These are phyloP conservation scores for Scutellaria baicalensis DNA, from an alignment of 257 asterid species.

Conservation along the genomic window DNA sequence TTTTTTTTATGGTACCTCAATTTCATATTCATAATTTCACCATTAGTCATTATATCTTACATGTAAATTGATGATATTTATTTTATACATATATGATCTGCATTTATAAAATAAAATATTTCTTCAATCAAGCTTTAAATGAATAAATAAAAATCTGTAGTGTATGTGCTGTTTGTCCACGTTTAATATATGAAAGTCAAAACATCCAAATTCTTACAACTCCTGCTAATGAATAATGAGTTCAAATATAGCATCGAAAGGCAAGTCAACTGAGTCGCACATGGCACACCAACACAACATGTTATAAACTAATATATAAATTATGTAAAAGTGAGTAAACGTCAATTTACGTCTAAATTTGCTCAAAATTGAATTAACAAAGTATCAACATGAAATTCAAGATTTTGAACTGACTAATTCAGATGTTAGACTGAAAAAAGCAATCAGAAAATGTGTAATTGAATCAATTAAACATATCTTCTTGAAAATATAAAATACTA, in stretches of 20 bases:
- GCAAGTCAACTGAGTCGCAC: not conserved
- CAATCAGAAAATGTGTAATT: not conserved
- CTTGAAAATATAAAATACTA: not conserved
- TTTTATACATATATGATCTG: too few species aligned
- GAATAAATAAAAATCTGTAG: too few species aligned
- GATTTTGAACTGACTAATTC: constrained; percentile 6
- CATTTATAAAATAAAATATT: too few species aligned
- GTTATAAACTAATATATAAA: not conserved
- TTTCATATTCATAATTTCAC: too few species aligned
- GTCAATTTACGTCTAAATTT: not conserved
- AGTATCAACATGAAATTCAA: not conserved
- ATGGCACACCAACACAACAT: not conserved
- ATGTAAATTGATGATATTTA: too few species aligned
- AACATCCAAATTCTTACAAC: not conserved
- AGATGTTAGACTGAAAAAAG: not conserved
- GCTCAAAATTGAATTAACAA: not conserved
- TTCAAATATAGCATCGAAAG: not conserved
- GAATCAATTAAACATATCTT: too few species aligned
- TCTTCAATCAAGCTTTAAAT: too few species aligned
- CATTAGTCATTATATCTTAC: too few species aligned
- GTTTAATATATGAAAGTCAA: not conserved
- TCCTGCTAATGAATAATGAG: not conserved
- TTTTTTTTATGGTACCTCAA: too few species aligned
- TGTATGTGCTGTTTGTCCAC: too few species aligned
- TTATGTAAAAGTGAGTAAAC: not conserved